Percentiles rank a stretch among this genome's conserved stretches.
Evolutionary conservation across 768 basidiomycete species (phyloP).

Genomic region (Psilocybe sp.): DNA sequence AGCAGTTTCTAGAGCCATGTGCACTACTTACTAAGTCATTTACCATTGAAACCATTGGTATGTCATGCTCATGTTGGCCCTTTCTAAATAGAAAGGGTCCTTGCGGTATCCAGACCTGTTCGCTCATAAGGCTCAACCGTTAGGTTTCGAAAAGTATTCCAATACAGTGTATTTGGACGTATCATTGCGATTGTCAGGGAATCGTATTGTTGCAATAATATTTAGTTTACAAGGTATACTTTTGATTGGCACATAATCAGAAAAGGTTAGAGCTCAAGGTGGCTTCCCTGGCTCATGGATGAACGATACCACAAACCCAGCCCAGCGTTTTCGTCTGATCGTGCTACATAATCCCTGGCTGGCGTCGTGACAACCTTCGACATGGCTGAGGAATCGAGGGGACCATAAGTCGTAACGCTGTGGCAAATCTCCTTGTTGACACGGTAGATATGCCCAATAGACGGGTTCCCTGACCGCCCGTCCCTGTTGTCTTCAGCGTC

Average conservation of each 20-base stretch:
- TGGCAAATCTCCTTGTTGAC: constrained; percentile 19
- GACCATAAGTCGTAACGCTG: constrained; percentile 19
- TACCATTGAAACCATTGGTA: too few species aligned
- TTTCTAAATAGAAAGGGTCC: too few species aligned
- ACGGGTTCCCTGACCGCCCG: constrained; percentile 14
- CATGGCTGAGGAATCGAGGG: constrained; percentile 10
- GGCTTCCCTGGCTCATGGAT: constrained; percentile 19
- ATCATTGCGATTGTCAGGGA: too few species aligned
- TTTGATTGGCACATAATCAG: neutral
- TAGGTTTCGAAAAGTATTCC: too few species aligned
- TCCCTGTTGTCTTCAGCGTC: constrained; percentile 16
- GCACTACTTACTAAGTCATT: too few species aligned
- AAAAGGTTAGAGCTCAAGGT: constrained; percentile 12
- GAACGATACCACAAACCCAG: constrained; percentile 16
- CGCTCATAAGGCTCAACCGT: too few species aligned
- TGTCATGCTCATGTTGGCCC: too few species aligned
- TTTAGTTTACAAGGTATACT: too few species aligned
- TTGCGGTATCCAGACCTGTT: too few species aligned
- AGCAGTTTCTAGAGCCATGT: too few species aligned
- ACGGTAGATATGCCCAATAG: constrained; percentile 17
- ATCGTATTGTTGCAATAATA: too few species aligned
- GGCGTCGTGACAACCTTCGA: constrained; percentile 18
- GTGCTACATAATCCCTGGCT: constrained; percentile 15
- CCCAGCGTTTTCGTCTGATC: constrained; percentile 14
- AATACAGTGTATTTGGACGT: too few species aligned